These are phyloP conservation scores for Xerocomellus chrysenteron DNA, from an alignment of 768 basidiomycete genomes.

Conservation along the genomic window DNA sequence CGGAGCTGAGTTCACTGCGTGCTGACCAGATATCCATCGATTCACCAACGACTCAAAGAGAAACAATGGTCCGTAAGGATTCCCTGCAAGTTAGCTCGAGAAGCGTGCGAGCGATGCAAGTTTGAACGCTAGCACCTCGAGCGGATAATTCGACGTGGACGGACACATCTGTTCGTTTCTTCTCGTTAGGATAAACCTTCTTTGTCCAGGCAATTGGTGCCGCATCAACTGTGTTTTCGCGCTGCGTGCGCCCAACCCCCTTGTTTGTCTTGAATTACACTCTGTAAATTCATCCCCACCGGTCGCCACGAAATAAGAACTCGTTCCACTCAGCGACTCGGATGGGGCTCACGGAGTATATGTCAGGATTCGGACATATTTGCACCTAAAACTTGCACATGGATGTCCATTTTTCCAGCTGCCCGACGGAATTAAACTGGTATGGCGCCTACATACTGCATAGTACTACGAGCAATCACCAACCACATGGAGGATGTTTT, in stretches of 20 bases:
- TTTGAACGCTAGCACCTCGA: not conserved
- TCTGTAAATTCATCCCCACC: not conserved
- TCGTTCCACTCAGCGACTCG: too few species aligned
- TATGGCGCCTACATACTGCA: not conserved
- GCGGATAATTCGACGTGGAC: not conserved
- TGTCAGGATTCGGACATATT: not conserved
- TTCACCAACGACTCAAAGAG: too few species aligned
- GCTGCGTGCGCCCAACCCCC: not conserved
- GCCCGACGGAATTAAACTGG: not conserved
- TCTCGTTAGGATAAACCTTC: conserved; percentile 5
- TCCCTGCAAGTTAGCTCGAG: conserved; percentile 1
- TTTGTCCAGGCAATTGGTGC: not conserved
- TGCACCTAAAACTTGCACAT: not conserved
- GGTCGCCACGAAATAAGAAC: not conserved
- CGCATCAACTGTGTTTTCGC: not conserved
- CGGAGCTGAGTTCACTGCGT: not conserved
- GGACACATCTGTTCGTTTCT: not conserved
- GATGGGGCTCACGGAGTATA: too few species aligned
- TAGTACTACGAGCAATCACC: too few species aligned
- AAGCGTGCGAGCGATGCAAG: not conserved
- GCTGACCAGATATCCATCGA: too few species aligned
- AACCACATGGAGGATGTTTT: too few species aligned
- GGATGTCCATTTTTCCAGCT: not conserved
- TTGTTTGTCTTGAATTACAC: too few species aligned
- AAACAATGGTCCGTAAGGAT: too few species aligned